These are phyloP conservation scores for Phialophora verrucosa DNA, from an alignment of 2,329 filamentous ascomycete species.

Conservation along the genomic window DNA sequence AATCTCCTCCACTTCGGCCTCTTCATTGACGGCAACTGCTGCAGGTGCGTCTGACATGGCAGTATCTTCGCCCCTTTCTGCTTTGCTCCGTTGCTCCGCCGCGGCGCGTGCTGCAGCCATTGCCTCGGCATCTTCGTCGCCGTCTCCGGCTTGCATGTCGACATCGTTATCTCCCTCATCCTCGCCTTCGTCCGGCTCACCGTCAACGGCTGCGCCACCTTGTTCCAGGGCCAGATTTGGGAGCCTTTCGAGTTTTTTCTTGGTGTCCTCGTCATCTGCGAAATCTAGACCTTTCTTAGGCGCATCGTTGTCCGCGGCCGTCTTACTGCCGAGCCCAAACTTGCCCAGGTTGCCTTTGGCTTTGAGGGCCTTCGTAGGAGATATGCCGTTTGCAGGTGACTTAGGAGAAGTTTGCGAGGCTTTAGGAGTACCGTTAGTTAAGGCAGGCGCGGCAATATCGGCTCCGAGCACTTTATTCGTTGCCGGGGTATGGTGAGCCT, in stretches of 20 bases:
- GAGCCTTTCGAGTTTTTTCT: conserved; percentile 89
- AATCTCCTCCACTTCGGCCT: conserved; percentile 70
- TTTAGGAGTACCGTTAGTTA: conserved; percentile 49
- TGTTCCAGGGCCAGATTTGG: conserved; percentile 69
- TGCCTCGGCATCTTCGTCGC: conserved; percentile 85
- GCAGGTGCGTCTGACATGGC: conserved; percentile 48
- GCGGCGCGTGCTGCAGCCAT: conserved; percentile 84
- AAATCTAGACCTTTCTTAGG: conserved; percentile 79
- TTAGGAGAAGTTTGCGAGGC: conserved; percentile 50
- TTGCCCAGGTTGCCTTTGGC: conserved; percentile 76
- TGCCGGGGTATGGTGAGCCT: conserved; percentile 66
- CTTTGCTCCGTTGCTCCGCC: conserved; percentile 73
- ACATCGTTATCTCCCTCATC: conserved; percentile 73
- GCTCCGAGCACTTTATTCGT: conserved; percentile 56
- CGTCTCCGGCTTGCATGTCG: conserved; percentile 76
- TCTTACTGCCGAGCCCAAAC: conserved; percentile 79
- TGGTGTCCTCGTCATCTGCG: conserved; percentile 84
- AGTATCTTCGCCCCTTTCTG: conserved; percentile 42
- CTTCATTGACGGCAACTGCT: conserved; percentile 52
- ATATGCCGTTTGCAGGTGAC: conserved; percentile 45
- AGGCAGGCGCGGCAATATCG: conserved; percentile 58
- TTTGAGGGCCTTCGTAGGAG: conserved; percentile 56
- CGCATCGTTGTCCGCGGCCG: conserved; percentile 69
- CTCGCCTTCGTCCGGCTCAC: conserved; percentile 62
- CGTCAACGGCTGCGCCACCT: conserved; percentile 60